Evolutionary conservation across 495 filamentous ascomycete genomes (phyloP).

Genomic region (Chaetomidium leptoderma): DNA sequence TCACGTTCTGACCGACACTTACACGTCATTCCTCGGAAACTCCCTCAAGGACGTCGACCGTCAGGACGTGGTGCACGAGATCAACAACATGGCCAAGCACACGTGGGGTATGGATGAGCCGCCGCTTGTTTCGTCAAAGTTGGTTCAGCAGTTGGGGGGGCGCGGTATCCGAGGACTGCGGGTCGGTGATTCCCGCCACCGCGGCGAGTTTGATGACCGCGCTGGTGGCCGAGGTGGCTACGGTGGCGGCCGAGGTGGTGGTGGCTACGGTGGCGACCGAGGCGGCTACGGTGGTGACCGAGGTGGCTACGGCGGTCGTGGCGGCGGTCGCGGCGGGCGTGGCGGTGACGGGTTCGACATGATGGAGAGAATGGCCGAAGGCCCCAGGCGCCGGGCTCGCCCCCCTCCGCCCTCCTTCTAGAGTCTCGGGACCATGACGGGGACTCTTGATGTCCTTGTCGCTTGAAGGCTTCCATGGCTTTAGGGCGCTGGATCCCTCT

Average conservation of each 20-base stretch:
- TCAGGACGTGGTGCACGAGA: constrained; percentile 41
- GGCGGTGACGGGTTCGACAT: constrained; percentile 5
- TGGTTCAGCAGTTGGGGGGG: constrained; percentile 44
- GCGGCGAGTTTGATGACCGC: constrained; percentile 8
- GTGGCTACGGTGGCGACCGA: background rate
- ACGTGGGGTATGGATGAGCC: constrained; percentile 59
- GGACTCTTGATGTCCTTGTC: background rate
- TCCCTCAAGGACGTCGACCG: constrained; percentile 35
- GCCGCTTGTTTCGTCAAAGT: constrained; percentile 47
- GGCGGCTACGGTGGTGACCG: constrained; percentile 13
- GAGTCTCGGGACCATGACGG: background rate
- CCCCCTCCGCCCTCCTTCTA: background rate
- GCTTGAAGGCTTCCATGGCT: background rate
- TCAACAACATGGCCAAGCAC: constrained; percentile 59
- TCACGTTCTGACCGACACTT: constrained; percentile 33
- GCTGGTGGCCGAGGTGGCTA: constrained; percentile 18
- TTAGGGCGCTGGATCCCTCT: constrained; percentile 1
- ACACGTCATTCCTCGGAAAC: constrained; percentile 51
- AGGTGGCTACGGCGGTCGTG: constrained; percentile 16
- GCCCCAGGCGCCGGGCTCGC: background rate
- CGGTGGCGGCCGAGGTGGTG: constrained; percentile 7
- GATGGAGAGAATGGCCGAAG: constrained; percentile 8
- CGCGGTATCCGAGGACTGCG: constrained; percentile 43
- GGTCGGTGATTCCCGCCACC: constrained; percentile 27
- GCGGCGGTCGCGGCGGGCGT: constrained; percentile 16